These are phyloP conservation scores for Backusella westeae DNA, from an alignment of 192 early-diverging fungal species.

Conservation along the genomic window DNA sequence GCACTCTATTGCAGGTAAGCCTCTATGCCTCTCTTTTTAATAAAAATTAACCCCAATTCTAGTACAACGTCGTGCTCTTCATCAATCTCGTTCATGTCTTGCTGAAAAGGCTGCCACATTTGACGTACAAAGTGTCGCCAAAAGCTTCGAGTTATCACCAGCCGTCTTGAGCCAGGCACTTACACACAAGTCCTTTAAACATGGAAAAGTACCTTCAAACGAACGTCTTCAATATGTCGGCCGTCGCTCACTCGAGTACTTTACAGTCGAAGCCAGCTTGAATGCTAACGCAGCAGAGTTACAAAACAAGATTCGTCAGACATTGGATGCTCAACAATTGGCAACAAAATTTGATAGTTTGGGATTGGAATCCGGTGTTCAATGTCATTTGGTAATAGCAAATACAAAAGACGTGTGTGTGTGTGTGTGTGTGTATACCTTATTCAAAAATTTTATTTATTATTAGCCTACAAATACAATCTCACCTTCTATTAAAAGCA, in stretches of 20 bases:
- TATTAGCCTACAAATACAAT: constrained; percentile 9
- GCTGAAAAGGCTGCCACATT: neutral
- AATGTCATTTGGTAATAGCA: constrained; percentile 5
- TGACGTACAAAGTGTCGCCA: constrained; percentile 24
- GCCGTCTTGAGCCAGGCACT: constrained; percentile 43
- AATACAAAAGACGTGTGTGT: neutral
- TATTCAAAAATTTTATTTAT: neutral
- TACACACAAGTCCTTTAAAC: constrained; percentile 48
- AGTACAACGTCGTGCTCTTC: constrained; percentile 11
- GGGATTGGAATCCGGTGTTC: constrained; percentile 5
- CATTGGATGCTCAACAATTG: neutral
- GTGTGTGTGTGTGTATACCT: neutral
- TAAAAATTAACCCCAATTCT: neutral
- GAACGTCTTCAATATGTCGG: constrained; percentile 33
- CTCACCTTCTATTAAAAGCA: constrained; percentile 25
- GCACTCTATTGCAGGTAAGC: neutral
- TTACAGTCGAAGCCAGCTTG: constrained; percentile 2
- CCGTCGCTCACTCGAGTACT: constrained; percentile 14
- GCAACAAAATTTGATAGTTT: constrained; percentile 13
- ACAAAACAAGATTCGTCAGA: neutral
- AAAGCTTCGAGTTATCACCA: constrained; percentile 22
- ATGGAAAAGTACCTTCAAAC: constrained; percentile 47
- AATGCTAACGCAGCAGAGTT: neutral
- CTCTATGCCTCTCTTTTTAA: neutral
- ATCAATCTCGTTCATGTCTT: constrained; percentile 2